Percentiles rank a stretch among this genome's conserved stretches.
Conservation (phyloP, 2,329 filamentous ascomycete species). For the Talaromyces sp. region DNA sequence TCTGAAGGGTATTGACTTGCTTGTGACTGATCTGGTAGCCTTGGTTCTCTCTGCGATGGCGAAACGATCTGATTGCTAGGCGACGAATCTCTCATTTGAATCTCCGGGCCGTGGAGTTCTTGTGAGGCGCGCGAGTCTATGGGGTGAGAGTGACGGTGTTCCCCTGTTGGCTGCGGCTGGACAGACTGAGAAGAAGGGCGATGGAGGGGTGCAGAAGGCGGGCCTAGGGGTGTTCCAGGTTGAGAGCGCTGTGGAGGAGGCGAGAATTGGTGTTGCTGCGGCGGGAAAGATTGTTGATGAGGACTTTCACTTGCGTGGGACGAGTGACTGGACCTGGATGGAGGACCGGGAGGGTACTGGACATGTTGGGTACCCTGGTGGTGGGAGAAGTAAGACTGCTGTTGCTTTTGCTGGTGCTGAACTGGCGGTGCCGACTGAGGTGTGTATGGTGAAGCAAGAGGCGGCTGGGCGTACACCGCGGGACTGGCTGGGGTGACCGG, state of each 20-base stretch:
- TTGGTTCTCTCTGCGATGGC: slow-evolving; percentile 39
- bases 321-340: slow-evolving; percentile 28
- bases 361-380: slow-evolving; percentile 35
- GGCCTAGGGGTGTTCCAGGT: slow-evolving; percentile 46
- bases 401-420: slow-evolving; percentile 22
- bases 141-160: slow-evolving; percentile 24
- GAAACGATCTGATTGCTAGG: slow-evolving; percentile 22
- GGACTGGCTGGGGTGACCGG: slow-evolving; percentile 19
- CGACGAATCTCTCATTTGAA: slow-evolving; percentile 23
- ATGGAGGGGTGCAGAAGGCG: slow-evolving; percentile 31
- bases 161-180: slow-evolving; percentile 35
- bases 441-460: slow-evolving; percentile 36
- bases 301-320: slow-evolving; percentile 33
- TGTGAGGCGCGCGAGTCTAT: slow-evolving; percentile 29
- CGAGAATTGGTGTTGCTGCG: slow-evolving; percentile 34
- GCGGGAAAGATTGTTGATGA: slow-evolving; percentile 25
- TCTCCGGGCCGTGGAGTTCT: slow-evolving; percentile 25
- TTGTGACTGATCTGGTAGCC: slow-evolving; percentile 20
- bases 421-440: slow-evolving; percentile 30
- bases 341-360: slow-evolving; percentile 34
- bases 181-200: slow-evolving; percentile 32
- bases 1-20: slow-evolving; percentile 42
- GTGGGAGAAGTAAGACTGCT: slow-evolving; percentile 34
- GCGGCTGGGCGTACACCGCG: slow-evolving; percentile 24
- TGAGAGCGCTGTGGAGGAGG: slow-evolving; percentile 38